Evolutionary conservation across 495 filamentous ascomycete species (phyloP).

Genomic region (Lophiostoma macrostomum): DNA sequence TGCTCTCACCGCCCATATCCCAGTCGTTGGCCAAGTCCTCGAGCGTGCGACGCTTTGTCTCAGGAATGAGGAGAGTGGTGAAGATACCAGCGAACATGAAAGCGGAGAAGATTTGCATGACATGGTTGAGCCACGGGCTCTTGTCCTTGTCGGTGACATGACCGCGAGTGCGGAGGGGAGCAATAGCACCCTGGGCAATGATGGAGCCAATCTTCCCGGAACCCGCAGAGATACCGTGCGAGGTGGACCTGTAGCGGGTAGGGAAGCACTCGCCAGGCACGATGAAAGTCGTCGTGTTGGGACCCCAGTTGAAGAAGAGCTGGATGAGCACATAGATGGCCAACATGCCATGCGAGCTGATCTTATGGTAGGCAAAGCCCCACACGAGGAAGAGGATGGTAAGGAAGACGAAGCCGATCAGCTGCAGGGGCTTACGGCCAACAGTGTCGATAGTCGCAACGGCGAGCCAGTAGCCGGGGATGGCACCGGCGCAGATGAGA

Average conservation of each 20-base stretch:
- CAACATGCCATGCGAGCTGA: conserved; percentile 32
- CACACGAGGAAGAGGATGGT: conserved; percentile 74
- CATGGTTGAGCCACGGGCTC: conserved; percentile 76
- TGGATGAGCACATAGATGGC: conserved; percentile 39
- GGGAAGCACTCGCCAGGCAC: conserved; percentile 45
- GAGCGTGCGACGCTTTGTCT: conserved; percentile 68
- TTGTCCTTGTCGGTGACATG: conserved; percentile 31
- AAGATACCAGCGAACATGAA: conserved; percentile 75
- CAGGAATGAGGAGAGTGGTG: conserved; percentile 64
- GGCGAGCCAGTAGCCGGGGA: conserved; percentile 76
- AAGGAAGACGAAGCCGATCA: conserved; percentile 69
- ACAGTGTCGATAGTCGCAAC: conserved; percentile 66
- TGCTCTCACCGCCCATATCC: conserved; percentile 30
- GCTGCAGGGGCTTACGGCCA: conserved; percentile 78
- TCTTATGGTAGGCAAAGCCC: conserved; percentile 65
- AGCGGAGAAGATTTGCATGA: conserved; percentile 74
- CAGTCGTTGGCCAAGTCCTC: conserved; percentile 38
- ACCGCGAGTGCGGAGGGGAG: conserved; percentile 41
- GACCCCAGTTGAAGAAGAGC: conserved; percentile 43
- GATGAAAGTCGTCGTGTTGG: conserved; percentile 21
- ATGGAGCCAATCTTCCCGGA: conserved; percentile 52
- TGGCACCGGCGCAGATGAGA: conserved; percentile 68
- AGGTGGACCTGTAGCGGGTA: conserved; percentile 43
- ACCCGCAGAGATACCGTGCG: conserved; percentile 46
- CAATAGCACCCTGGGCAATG: conserved; percentile 50